Base-by-base conservation (phyloP, 257 asterid genomes). In the Ajuga chamaepitys region DNA sequence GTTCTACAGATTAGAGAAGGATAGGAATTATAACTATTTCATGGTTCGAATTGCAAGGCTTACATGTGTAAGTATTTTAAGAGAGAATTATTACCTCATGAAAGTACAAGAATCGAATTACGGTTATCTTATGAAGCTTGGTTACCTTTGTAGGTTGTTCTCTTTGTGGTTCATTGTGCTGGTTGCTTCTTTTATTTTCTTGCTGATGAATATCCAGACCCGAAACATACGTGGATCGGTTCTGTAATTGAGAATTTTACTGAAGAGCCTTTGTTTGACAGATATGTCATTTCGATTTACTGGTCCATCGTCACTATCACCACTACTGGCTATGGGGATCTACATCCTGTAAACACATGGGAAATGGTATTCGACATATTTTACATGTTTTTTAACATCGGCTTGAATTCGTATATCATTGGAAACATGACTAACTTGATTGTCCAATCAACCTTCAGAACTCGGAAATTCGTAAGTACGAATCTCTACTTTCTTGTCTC, bases 401-500 rank as follows among this genome's bases (percentile, higher is more conserved):
- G 88, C n/a, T 73, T 88, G 59, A 78, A 82, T 21, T 79, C 96
- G 1, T 88, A 88, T 66, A 66, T 88, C 70, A 82, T 88, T 52
- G 96, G 96, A 42, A 88, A 88, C 81, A 86, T 88, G 95, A 88
- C 96, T 71, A 88, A 88, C 80, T 68, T 88, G 86, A 86, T 88
- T 59, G 96, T 88, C 35, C 95, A 88, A 67, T 79, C 88, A 71
- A 86, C 96, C 74, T 71, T 85, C 41, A 79, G 76, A 75, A 88
- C 96, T 59, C 78, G 87, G 72, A 79, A 81, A 76, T 88, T 84
- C 52, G 96, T 88, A 82, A 86, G 95, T 84, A 60, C 53, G 30
- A 17, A 16, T 51, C 30, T 42, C 14, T 17, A 6, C 3, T 28
- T 4, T 68, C 25, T 21, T 35, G 8, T 41, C 20, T 34, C 30